Evolutionary conservation across 2,329 filamentous ascomycete genomes (phyloP), one percentile per base, ranked within the genome.

Genomic region (Trichoderma afroharzianum): DNA sequence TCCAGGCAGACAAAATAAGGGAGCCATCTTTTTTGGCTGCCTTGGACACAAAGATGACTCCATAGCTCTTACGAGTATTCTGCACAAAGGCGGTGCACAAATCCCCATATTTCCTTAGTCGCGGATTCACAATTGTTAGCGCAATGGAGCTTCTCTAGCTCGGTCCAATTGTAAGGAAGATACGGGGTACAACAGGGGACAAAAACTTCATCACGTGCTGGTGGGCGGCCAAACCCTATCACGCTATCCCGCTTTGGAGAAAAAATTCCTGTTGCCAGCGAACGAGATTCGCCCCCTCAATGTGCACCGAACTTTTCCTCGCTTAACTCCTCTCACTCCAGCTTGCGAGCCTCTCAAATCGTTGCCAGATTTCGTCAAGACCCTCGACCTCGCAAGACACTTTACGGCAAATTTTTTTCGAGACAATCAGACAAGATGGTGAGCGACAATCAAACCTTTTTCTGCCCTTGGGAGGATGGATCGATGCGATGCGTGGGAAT

Each of bases 361-460:
- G 86, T 82, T 82, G 80, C 80, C 84, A 86, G 85, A 87, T 87
- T 86, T 85, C 81, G 83, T 83, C 83, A 84, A 84, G 78, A 83
- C 82, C 79, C 78, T 43, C 80, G 76, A 80, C 78, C 83, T 86
- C 85, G 84, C 85, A 82, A 82, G 80, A 81, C 74, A 77, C 77
- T 80, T 78, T 82, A 80, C 78, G 79, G 79, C 80, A 79, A 80
- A 81, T 80, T 74, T 77, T 62, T 78, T 76, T 79, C 79, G 79
- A 82, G 79, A 81, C 80, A 85, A 86, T 87, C 83, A 87, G 85
- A 86, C 89, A 91, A 90, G 83, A 92, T 92, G 90, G 90, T 92
- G 88, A 90, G 89, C 81, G 79, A 79, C 77, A 74, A 76, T 71
- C 71, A 5, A 12, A 72, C 72, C 73, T 70, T 68, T 59, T 59